phyloP scores from a whole-genome alignment of 2,329 filamentous ascomycete species.

The Dendrostoma leiphaemia region DNA sequence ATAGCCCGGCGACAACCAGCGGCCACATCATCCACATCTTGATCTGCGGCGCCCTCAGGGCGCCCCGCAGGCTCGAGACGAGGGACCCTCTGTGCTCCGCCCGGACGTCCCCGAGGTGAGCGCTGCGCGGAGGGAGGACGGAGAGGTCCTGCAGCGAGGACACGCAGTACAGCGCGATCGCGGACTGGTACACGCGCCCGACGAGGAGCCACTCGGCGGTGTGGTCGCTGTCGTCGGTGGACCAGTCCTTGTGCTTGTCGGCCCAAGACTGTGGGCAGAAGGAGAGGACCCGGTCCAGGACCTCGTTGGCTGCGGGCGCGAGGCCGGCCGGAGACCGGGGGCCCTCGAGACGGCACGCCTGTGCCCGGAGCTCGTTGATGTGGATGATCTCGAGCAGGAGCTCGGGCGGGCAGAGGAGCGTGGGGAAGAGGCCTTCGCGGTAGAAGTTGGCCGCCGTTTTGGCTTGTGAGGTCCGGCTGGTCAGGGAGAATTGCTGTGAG shows the following conservation, averaged over 20 bases:
- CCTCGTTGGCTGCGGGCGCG: background rate
- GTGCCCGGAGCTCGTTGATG: conserved; percentile 34
- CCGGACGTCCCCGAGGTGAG: background rate
- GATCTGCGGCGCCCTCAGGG: conserved; percentile 17
- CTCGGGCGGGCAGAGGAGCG: conserved; percentile 29
- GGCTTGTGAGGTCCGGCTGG: conserved; percentile 26
- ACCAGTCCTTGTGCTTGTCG: conserved; percentile 22
- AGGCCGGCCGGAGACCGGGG: background rate
- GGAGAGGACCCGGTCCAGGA: conserved; percentile 26
- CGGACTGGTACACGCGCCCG: conserved; percentile 28
- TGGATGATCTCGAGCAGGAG: conserved; percentile 33
- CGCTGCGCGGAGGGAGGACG: conserved; percentile 23
- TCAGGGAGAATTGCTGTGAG: conserved; percentile 28
- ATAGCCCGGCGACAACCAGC: conserved; percentile 33
- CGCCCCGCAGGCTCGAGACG: conserved; percentile 20
- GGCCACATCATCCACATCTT: conserved; percentile 33
- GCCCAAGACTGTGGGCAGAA: conserved; percentile 32
- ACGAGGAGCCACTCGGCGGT: conserved; percentile 26
- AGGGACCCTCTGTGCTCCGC: conserved; percentile 19
- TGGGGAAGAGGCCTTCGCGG: conserved; percentile 19
- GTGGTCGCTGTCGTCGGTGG: conserved; percentile 18
- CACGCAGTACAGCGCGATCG: conserved; percentile 35
- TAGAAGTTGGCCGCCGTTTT: conserved; percentile 25
- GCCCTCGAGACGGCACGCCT: background rate
- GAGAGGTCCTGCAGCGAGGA: conserved; percentile 33